Evolutionary conservation across 495 filamentous ascomycete species (phyloP).

Genomic region (Gamarada debralockiae): DNA sequence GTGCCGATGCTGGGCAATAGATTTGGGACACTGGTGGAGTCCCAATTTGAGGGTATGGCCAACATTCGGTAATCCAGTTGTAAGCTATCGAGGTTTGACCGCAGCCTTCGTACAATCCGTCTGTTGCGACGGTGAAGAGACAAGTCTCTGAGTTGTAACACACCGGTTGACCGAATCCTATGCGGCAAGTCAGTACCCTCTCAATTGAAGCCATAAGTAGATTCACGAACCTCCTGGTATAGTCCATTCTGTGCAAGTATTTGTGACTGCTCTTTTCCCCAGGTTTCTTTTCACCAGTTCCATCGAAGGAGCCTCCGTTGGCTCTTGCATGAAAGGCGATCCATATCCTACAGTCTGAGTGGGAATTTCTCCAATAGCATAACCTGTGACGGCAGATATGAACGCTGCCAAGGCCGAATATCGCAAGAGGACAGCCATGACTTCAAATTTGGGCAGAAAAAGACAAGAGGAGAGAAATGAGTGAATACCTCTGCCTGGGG

Average conservation of each 20-base stretch:
- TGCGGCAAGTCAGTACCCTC: neutral
- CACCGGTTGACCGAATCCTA: conserved; percentile 14
- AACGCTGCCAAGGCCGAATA: conserved; percentile 11
- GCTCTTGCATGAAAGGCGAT: neutral
- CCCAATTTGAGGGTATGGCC: conserved; percentile 9
- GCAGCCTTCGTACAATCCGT: conserved; percentile 21
- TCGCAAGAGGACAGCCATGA: conserved; percentile 5
- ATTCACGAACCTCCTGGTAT: conserved; percentile 13
- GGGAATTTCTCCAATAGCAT: conserved; percentile 8
- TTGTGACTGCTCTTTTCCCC: conserved; percentile 9
- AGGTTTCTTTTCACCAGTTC: conserved; percentile 19
- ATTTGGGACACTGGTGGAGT: conserved; percentile 4
- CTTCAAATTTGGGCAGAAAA: neutral
- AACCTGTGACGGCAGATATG: neutral
- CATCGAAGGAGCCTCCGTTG: conserved; percentile 13
- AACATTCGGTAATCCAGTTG: conserved; percentile 22
- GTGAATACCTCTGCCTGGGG: neutral
- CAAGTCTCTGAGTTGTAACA: conserved; percentile 16
- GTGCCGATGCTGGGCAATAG: conserved; percentile 15
- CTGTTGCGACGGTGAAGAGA: conserved; percentile 7
- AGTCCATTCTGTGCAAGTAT: conserved; percentile 21
- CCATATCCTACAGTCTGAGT: conserved; percentile 11
- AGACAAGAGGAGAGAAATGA: neutral
- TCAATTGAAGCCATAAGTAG: neutral
- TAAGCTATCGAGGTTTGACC: conserved; percentile 9